These are phyloP conservation scores for Malassezia furfur DNA, from an alignment of 1,284 basidiomycete species.

Conservation along the genomic window DNA sequence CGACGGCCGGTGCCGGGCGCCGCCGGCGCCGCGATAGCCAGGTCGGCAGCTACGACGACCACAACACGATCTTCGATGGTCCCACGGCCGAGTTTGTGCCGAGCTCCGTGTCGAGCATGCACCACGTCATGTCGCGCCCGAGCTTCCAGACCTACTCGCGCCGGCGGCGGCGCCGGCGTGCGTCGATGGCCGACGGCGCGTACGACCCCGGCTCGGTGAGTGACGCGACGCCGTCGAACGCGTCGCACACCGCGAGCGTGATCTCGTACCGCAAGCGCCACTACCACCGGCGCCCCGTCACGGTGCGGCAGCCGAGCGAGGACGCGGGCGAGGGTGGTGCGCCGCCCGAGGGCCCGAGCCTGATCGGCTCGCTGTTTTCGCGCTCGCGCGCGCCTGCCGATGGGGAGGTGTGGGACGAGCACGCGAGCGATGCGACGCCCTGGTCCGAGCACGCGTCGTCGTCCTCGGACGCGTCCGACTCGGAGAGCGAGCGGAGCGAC, in stretches of 20 bases:
- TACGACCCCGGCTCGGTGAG: slow-evolving; percentile 22
- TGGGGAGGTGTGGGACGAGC: slow-evolving; percentile 19
- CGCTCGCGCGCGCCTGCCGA: slow-evolving; percentile 30
- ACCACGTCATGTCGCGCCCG: slow-evolving; percentile 22
- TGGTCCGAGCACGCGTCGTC: slow-evolving; percentile 21
- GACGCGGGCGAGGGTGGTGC: slow-evolving; percentile 3
- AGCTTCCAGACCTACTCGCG: slow-evolving; percentile 20
- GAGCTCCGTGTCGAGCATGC: slow-evolving; percentile 35
- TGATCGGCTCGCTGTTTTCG: slow-evolving; percentile 38
- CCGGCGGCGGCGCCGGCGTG: slow-evolving; percentile 25
- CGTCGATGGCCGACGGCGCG: slow-evolving; percentile 20
- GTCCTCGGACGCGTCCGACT: slow-evolving; percentile 21
- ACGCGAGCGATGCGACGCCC: slow-evolving; percentile 23
- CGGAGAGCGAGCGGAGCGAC: slow-evolving; percentile 25
- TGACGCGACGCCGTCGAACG: slow-evolving; percentile 14
- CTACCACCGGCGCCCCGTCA: slow-evolving; percentile 11
- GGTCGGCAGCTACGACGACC: slow-evolving; percentile 43
- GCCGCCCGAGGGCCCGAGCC: neutral
- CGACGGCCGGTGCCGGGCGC: slow-evolving; percentile 8
- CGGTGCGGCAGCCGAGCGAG: slow-evolving; percentile 11
- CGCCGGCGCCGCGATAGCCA: slow-evolving; percentile 34
- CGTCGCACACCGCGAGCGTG: slow-evolving; percentile 12
- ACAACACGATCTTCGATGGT: slow-evolving; percentile 42
- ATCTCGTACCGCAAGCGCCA: slow-evolving; percentile 24
- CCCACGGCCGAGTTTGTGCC: slow-evolving; percentile 42